Base-by-base conservation (phyloP, 2,329 filamentous ascomycete species). In the Aspergillus candidus region DNA sequence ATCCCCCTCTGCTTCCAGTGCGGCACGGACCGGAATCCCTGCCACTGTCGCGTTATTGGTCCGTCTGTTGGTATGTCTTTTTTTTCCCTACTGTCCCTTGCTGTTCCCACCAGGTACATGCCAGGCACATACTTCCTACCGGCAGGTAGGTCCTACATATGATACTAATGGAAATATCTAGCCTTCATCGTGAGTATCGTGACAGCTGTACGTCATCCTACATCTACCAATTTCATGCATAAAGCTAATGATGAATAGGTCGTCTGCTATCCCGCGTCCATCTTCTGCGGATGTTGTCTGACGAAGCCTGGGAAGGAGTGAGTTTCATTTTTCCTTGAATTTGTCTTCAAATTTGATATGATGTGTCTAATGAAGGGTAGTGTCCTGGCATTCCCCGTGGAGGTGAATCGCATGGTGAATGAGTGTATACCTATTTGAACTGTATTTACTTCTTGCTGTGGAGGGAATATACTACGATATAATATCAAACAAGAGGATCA, bases 251-350 rank as follows among this genome's bases (percentile, higher is more conserved):
- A 6, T 27, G 12, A 40, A 32, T 42, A 77, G 74, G 60, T 77
- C 11, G 51, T 79, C 29, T 78, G 75, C 49, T 80, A 74, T 69
- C 77, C 76, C 2, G 74, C 72, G 4, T 72, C 74, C 0, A 60
- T 80, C 15, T 68, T 80, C 38, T 79, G 76, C 59, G 74, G 76
- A n/a, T 79, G 76, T 54, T 76, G 74, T 52, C 68, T 70, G 33
- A 78, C 75, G 2, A 68, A 78, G 54, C 67, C 65, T 0, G 77
- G 77, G 17, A 76, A 75, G 56, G 71, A 70, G 76, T 78, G 63
- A 54, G 69, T 64, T 17, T 17, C 40, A 31, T 11, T 38, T 13
- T 12, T 31, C 13, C 15, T 15, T 34, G 13, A n/a, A n/a, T n/a
- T n/a, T n/a, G n/a, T n/a, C n/a, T n/a, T n/a, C n/a, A n/a, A n/a